phyloP scores from a whole-genome alignment of 495 filamentous ascomycete genomes.

The Neurospora hispaniola region DNA sequence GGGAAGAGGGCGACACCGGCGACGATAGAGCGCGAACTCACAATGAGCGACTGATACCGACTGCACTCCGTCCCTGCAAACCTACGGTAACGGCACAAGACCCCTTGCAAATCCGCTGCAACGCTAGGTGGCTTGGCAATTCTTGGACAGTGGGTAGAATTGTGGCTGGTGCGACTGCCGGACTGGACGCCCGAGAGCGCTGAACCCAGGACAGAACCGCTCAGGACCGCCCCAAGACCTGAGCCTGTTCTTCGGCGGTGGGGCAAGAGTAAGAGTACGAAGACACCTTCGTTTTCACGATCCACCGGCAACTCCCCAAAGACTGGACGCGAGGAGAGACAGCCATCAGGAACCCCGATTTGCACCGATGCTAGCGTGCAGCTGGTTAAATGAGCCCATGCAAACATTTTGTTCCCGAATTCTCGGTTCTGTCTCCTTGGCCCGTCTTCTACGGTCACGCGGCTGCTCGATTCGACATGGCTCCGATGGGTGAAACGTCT shows the following conservation, averaged over 20 bases:
- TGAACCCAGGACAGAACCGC: neutral
- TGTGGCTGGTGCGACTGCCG: slow-evolving; percentile 12
- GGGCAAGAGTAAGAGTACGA: neutral
- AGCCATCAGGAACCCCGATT: neutral
- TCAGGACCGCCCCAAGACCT: neutral
- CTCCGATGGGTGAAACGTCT: neutral
- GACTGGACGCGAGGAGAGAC: neutral
- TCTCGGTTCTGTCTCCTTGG: neutral
- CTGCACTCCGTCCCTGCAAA: neutral
- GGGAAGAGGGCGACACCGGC: slow-evolving; percentile 6
- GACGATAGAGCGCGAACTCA: slow-evolving; percentile 6
- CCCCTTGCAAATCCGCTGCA: neutral
- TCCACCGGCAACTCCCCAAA: neutral
- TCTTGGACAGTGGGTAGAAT: neutral
- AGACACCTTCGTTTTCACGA: neutral
- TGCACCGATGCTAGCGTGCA: neutral
- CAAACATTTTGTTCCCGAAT: neutral
- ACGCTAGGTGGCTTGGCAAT: neutral
- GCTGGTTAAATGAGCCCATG: neutral
- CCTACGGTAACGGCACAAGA: neutral
- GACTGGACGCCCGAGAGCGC: slow-evolving; percentile 8
- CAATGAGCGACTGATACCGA: slow-evolving; percentile 4
- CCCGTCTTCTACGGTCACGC: neutral
- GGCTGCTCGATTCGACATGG: neutral
- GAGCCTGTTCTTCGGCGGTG: neutral